A percentile compares a stretch with the other conserved stretches of the same genome.
Conservation (phyloP, 345 rosid genomes). For the Eucalyptus regnans region DNA sequence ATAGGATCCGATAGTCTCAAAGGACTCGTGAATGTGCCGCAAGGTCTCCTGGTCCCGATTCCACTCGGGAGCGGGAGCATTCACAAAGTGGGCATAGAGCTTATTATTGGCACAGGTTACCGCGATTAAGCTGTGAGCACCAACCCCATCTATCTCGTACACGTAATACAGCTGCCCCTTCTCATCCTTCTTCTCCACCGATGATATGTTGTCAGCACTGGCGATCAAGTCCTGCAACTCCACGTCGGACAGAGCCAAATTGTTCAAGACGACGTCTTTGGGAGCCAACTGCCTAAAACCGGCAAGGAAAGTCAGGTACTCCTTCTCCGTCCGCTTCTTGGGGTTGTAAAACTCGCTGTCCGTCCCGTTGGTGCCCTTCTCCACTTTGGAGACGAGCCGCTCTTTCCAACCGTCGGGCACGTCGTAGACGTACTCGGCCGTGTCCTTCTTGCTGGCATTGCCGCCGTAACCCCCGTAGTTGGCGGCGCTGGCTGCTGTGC, state of each 20-base stretch:
- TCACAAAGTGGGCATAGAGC: constrained; percentile 87
- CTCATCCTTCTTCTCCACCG: constrained; percentile 56
- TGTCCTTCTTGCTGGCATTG: constrained; percentile 69
- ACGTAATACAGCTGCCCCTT: constrained; percentile 66
- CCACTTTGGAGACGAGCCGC: constrained; percentile 78
- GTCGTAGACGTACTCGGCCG: constrained; percentile 90
- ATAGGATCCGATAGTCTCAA: constrained; percentile 42
- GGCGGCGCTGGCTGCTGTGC: constrained; percentile 94
- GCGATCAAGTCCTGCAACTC: constrained; percentile 74
- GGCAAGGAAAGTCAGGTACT: constrained; percentile 74
- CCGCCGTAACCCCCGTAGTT: constrained; percentile 93
- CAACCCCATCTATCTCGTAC: constrained; percentile 69
- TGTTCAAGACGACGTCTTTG: constrained; percentile 60
- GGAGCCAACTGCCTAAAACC: constrained; percentile 78
- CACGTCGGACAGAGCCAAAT: constrained; percentile 77
- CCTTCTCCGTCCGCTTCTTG: constrained; percentile 70
- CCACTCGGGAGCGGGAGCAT: constrained; percentile 83
- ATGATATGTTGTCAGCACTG: constrained; percentile 48
- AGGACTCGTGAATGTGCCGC: constrained; percentile 79
- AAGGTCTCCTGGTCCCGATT: constrained; percentile 58
- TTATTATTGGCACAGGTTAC: constrained; percentile 87
- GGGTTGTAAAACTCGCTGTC: constrained; percentile 90
- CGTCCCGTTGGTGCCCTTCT: constrained; percentile 89
- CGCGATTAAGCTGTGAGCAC: constrained; percentile 63
- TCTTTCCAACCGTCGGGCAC: constrained; percentile 96